phyloP scores from a whole-genome alignment of 441 rosid species.

The Jatropha multifida region DNA sequence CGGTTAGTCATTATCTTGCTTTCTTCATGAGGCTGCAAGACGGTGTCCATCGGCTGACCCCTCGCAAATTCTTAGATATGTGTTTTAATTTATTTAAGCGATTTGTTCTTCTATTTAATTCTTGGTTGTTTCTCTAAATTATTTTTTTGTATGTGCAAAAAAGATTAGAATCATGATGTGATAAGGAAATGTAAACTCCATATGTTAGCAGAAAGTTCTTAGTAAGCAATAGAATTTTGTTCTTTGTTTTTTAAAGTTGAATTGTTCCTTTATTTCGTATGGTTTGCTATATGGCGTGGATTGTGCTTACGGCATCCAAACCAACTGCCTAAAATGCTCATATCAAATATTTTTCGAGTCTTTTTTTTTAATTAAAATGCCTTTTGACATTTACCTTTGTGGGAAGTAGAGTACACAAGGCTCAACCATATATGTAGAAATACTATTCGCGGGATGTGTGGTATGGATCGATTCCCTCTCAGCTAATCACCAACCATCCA shows the following conservation, averaged over 20 bases:
- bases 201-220: conserved; percentile 6
- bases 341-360: too few relatives aligned
- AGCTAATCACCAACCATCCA: too few relatives aligned
- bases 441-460: too few relatives aligned
- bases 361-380: too few relatives aligned
- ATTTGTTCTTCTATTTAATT: conserved; percentile 24
- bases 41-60: conserved; percentile 17
- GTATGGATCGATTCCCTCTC: too few relatives aligned
- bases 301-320: not conserved
- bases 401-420: too few relatives aligned
- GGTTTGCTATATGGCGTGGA: not conserved
- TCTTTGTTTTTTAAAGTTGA: not conserved
- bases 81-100: conserved; percentile 12
- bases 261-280: not conserved
- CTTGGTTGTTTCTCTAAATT: conserved; percentile 13
- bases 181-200: conserved; percentile 9
- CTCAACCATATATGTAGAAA: too few relatives aligned
- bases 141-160: conserved; percentile 26
- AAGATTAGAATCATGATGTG: conserved; percentile 11
- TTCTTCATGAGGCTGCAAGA: conserved; percentile 22
- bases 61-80: conserved; percentile 17
- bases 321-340: too few relatives aligned
- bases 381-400: too few relatives aligned
- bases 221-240: conserved; percentile 11
- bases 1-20: conserved; percentile 15